Evolutionary conservation across 768 basidiomycete species (phyloP).

Genomic region (Hortiboletus campestris): DNA sequence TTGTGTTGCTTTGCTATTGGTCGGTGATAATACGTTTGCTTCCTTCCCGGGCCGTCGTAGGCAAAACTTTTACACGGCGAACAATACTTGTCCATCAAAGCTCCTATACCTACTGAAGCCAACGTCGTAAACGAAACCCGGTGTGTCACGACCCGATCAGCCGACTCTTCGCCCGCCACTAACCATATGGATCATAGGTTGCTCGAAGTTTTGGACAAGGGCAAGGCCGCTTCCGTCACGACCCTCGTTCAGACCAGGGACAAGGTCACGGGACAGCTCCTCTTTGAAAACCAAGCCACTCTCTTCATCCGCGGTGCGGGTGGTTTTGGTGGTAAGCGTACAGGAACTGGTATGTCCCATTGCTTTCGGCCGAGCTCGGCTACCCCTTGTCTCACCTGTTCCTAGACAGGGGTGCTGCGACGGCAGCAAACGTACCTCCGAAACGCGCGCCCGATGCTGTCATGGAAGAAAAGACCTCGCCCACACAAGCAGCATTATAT

Average conservation of each 20-base stretch:
- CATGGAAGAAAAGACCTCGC: conserved; percentile 82
- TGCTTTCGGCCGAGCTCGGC: conserved; percentile 2
- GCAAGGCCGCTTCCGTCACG: conserved; percentile 91
- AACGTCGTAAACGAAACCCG: conserved; percentile 73
- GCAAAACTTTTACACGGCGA: conserved; percentile 98
- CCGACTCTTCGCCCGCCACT: conserved; percentile 8
- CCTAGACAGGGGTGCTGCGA: conserved; percentile 85
- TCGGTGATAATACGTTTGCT: neutral
- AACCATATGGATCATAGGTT: conserved; percentile 41
- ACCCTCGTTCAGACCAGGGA: conserved; percentile 77
- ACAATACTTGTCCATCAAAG: conserved; percentile 88
- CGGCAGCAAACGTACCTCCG: conserved; percentile 77
- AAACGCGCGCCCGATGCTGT: conserved; percentile 82
- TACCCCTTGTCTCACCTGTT: neutral
- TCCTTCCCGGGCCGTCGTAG: conserved; percentile 35
- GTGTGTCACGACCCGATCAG: conserved; percentile 31
- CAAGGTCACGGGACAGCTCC: conserved; percentile 67
- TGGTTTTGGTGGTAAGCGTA: conserved; percentile 92
- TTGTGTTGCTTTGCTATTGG: neutral
- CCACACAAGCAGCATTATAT: conserved; percentile 87
- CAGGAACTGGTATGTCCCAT: conserved; percentile 60
- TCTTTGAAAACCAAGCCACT: conserved; percentile 93
- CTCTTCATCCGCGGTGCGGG: conserved; percentile 91
- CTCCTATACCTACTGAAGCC: conserved; percentile 81
- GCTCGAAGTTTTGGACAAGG: conserved; percentile 83